Base-by-base conservation (phyloP, 2,329 filamentous ascomycete species). In the Arthrobotrys sphaeroides region DNA sequence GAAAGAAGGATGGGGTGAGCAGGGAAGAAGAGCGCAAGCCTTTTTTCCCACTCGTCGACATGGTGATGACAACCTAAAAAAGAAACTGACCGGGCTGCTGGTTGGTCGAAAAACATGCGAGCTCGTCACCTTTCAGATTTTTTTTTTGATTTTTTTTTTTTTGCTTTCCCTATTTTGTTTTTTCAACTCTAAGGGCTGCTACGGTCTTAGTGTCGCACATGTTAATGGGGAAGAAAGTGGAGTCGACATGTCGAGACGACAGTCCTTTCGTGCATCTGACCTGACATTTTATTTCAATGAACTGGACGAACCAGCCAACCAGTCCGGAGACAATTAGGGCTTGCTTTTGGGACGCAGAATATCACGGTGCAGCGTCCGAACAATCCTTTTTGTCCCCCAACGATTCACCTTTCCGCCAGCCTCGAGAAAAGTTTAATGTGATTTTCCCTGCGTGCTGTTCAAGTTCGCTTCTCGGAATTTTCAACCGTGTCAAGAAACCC, bases 241-340 rank as follows among this genome's bases (percentile, higher is more conserved):
- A 75, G 72, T 40, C 60, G 72, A 69, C 62, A 68, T 40, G 62
- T 75, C 64, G 72, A 75, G 72, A 75, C 64, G 72, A 75, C 18
- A 36, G 43, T 57, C 22, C 40, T 59, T 68, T 67, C 55, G 72
- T 66, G 51, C 72, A 75, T 75, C 72, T 68, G 72, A 67, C 72
- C 62, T 59, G 61, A 62, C 36, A 73, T 57, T 61, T 57, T 24
- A 33, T 62, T 74, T 57, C 28, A 16, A 26, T 36, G 49, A 18
- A 31, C 33, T n/a, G n/a, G 13, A 42, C 36, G 12, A 47, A 18
- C 53, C 28, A 24, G 13, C 69, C 69, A 67, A 73, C 51, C 69
- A 73, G 43, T 49, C 31, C 31, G 20, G 47, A 67, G 62, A 68
- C 55, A 74, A 64, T 74, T 69, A 60, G 65, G 65, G 53, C 33